Base-by-base conservation (phyloP, 768 basidiomycete species). In the Pleurotus citrinopileatus region DNA sequence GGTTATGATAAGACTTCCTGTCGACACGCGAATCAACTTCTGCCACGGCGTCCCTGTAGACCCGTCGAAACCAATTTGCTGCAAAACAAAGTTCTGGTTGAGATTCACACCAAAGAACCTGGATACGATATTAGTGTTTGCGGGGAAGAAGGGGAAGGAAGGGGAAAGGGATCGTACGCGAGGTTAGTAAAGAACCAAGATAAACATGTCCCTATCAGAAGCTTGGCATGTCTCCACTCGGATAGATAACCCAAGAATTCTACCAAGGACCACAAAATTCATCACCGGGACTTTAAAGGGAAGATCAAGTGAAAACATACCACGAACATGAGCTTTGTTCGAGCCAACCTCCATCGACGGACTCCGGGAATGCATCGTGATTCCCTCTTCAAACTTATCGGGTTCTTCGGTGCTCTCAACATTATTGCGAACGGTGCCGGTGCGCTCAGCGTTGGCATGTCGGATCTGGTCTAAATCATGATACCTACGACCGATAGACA, bases 161-260 rank as follows among this genome's bases (percentile, higher is more conserved):
- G 25, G 29, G 23, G 25, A 38, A 54, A n/a, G 54, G 59, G 85
- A 7, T 19, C 38, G 17, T 40, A 40, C 79, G 87, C 84, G 34
- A 89, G 76, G 59, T 89, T 88, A 27, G 89, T 75, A 19, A 90
- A 63, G 72, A 91, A 89, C 89, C 90, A 91, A 57, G 80, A 85
- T 34, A 65, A 23, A 52, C 77, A 79, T 0, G 89, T 90, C 10
- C 84, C 89, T 37, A 91, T 72, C 10, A 92, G 70, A 20, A 83
- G 65, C 61, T 84, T 87, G 3, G 74, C 70, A 53, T 91, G 86
- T 4, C 80, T 72, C 87, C 86, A 89, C 63, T 89, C 78, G 4
- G 79, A 80, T 64, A 91, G 86, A 68, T 92, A 91, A 0, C 55
- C 53, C 42, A 82, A 7, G 64, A 87, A 88, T 50, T 89, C 89